Base-by-base conservation (phyloP, 1,284 basidiomycete species). In the Veloporphyrellus conicus region DNA sequence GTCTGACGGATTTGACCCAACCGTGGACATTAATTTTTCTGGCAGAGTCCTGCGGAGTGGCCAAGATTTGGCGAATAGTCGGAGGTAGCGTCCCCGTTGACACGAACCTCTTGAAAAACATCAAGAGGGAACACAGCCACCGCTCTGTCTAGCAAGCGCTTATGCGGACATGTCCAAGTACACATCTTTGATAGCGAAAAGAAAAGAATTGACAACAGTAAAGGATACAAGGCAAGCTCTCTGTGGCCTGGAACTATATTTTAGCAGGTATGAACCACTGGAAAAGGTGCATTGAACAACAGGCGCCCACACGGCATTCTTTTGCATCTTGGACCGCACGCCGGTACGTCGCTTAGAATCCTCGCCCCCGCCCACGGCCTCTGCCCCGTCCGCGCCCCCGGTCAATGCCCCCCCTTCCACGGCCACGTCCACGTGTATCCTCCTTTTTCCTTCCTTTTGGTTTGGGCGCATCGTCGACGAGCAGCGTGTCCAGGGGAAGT, bases 391-490 rank as follows among this genome's bases (percentile, higher is more conserved):
- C 68, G 4, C 77, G 71, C 15, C 71, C 74, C 16, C 81, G 72
- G 25, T 73, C 8, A 62, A 27, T 6, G 61, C 71, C 41, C 69
- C 66, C 27, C 6, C 3, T 11, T 9, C 73, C 71, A n/a, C 82
- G 69, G 3, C 84, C 84, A 2, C 85, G 71, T 0, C 84, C 85
- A 29, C 84, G 71, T 1, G 73, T 64, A 36, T 84, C 84, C 15
- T 87, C 86, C 70, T 87, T 88, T 70, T 90, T 90, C 61, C 83
- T 77, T 61, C 84, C 86, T 60, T 96, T 97, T 15, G 95, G 93
- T 71, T 96, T 95, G 6, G 95, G 95, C 27, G 93, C 92, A 66
- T 99, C 96, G 68, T 99, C 95, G 19, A 99, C 93, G 6, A 99
- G 80, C 9, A 99, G 79, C 6, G 94, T 97, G 70, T 99, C 95